A percentile compares a stretch with the other conserved stretches of the same genome.
phyloP scores from a whole-genome alignment of 345 rosid genomes.

The Euphorbia peplus region DNA sequence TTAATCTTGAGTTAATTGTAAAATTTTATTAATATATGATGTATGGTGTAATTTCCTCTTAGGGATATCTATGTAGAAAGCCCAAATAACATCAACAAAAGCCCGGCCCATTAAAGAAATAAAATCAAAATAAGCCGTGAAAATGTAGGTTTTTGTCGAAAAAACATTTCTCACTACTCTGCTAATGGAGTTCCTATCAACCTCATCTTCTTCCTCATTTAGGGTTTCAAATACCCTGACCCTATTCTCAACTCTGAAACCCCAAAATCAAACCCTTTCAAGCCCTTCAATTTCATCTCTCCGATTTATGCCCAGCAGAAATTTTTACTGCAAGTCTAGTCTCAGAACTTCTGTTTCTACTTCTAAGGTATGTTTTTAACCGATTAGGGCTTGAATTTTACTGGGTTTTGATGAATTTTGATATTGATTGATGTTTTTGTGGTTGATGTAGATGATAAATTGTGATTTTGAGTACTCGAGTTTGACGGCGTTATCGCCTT shows the following conservation, averaged over 20 bases:
- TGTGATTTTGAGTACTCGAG: conserved; percentile 58
- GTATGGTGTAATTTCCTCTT: no score
- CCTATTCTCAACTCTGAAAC: conserved; percentile 11
- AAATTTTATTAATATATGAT: no score
- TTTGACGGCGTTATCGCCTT: conserved; percentile 80
- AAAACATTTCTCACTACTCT: no score
- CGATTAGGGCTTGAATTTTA: not conserved
- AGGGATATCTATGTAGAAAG: no score
- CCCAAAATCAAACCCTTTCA: not conserved
- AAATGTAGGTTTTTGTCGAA: no score
- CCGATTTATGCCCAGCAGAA: conserved; percentile 20
- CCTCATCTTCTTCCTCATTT: conserved; percentile 11
- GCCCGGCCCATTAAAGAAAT: no score
- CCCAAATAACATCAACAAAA: no score
- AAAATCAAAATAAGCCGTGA: no score
- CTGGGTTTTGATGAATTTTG: not conserved
- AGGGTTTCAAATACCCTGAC: conserved; percentile 18
- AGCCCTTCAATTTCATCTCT: conserved; percentile 26
- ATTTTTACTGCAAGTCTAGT: conserved; percentile 22
- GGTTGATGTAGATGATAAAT: conserved; percentile 43
- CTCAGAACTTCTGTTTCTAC: conserved; percentile 16
- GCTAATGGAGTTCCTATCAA: conserved; percentile 25
- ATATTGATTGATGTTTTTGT: conserved; percentile 17
- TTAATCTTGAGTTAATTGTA: no score
- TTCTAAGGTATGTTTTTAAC: conserved; percentile 15